Base-by-base conservation (phyloP, 345 rosid species). In the Isatis tinctoria region DNA sequence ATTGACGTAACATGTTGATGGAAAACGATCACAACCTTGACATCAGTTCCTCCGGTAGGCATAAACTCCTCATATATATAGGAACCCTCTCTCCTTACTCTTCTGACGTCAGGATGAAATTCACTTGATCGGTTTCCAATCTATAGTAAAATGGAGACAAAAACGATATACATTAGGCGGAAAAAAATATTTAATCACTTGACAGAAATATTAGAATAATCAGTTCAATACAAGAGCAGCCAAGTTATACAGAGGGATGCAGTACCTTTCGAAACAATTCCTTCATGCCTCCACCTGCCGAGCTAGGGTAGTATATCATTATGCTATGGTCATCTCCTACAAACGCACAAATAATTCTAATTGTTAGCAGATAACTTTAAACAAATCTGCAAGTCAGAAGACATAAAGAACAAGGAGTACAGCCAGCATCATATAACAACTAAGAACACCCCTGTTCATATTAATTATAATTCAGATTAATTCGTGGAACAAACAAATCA, bases 41-140 rank as follows among this genome's bases (percentile, higher is more conserved):
- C 99, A 87, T 96, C 99, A 48, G 99, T 96, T 83, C 99, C 99
- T 75, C 99, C 99, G 10, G 99, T 96, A 60, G 99, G 85, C 99
- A 96, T 87, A 81, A 96, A 96, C 85, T 96, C 99, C 85, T 96
- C 99, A 32, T 96, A 96, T 82, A 96, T 96, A 81, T 90, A 96
- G 60, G 99, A 90, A 65, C 97, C 93, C 82, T 89, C 99, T 74
- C 99, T 91, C 79, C 99, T 83, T 68, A 92, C 99, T 85, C 96
- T 87, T 87, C 99, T 86, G 41, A 92, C 98, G 37, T 96, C 99
- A 28, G 99, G 97, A 74, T 90, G 93, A 82, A 96, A 96, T 83
- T 92, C 98, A 78, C 99, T 96, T 39, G 99, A 96, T 47, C 99
- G 87, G 67, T 96, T 96, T 54, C 99, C 99, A 57, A 96, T 88